Evolutionary conservation across 164 flowering plant genomes (phyloP).

Genomic region (Nelumbo lutea): DNA sequence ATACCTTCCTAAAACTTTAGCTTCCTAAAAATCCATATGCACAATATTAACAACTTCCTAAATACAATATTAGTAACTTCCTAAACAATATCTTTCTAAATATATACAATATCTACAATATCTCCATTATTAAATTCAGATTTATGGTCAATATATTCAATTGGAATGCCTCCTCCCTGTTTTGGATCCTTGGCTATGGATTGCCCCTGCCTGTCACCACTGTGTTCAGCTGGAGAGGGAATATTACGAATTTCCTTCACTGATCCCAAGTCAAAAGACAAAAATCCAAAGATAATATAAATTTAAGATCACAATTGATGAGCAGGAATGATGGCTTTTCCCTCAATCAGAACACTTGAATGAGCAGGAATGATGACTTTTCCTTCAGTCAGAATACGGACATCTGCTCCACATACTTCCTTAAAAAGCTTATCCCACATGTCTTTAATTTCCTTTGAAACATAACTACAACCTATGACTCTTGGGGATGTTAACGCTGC

Average conservation of each 20-base stretch:
- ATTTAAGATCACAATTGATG: too few relatives aligned
- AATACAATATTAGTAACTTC: too few relatives aligned
- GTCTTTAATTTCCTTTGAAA: conserved; percentile 55
- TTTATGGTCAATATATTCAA: conserved; percentile 40
- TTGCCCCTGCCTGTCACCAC: conserved; percentile 1
- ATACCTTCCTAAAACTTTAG: too few relatives aligned
- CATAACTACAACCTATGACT: conserved; percentile 20
- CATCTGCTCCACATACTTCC: conserved; percentile 64
- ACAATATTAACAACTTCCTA: too few relatives aligned
- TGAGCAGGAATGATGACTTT: conserved; percentile 50
- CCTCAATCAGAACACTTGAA: conserved; percentile 59
- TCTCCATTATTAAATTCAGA: conserved; percentile 49
- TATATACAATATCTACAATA: too few relatives aligned
- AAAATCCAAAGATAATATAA: too few relatives aligned
- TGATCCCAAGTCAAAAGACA: too few relatives aligned
- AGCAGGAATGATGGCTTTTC: too few relatives aligned
- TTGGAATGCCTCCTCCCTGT: conserved; percentile 27
- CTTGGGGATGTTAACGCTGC: conserved; percentile 3
- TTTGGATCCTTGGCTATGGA: conserved; percentile 28
- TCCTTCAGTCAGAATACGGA: conserved; percentile 39
- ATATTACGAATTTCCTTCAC: background rate
- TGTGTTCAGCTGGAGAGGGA: background rate
- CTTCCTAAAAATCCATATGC: too few relatives aligned
- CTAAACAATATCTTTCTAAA: too few relatives aligned
- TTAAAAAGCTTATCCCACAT: conserved; percentile 64